phyloP scores from a whole-genome alignment of 257 asterid genomes.

The Solanum tacnaense region DNA sequence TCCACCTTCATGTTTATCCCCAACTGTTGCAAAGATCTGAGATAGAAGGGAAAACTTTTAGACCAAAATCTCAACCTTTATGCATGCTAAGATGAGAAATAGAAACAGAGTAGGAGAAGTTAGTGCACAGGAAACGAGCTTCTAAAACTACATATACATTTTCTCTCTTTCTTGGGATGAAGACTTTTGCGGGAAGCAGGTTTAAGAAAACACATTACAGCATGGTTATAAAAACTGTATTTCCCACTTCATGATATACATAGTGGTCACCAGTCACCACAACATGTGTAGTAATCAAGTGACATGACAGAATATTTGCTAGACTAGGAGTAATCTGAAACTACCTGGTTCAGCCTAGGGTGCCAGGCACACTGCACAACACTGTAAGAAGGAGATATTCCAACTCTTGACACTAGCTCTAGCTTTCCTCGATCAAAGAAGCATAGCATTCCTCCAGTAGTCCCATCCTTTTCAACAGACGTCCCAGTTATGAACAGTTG shows the following conservation, averaged over 20 bases:
- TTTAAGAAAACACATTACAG: not conserved
- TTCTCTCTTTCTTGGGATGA: not conserved
- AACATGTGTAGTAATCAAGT: not conserved
- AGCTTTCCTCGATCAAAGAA: constrained; percentile 69
- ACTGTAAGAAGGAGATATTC: constrained; percentile 74
- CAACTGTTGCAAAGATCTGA: constrained; percentile 75
- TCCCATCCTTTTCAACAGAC: constrained; percentile 64
- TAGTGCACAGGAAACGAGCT: not conserved
- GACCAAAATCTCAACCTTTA: not conserved
- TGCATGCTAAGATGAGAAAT: not conserved
- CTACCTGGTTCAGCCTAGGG: constrained; percentile 89
- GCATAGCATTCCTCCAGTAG: constrained; percentile 75
- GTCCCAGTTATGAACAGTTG: constrained; percentile 82
- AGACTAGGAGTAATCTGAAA: not conserved
- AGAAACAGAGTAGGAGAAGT: not conserved
- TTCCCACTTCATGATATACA: not conserved
- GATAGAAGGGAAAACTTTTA: not conserved
- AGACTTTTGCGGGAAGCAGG: not conserved
- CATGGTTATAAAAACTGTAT: not conserved
- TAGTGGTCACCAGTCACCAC: not conserved
- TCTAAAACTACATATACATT: not conserved
- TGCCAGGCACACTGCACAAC: constrained; percentile 97
- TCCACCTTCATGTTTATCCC: constrained; percentile 85
- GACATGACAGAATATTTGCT: not conserved
- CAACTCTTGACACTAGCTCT: constrained; percentile 74